Conservation (phyloP, 2,329 filamentous ascomycete genomes). For the Talaromyces marneffei region DNA sequence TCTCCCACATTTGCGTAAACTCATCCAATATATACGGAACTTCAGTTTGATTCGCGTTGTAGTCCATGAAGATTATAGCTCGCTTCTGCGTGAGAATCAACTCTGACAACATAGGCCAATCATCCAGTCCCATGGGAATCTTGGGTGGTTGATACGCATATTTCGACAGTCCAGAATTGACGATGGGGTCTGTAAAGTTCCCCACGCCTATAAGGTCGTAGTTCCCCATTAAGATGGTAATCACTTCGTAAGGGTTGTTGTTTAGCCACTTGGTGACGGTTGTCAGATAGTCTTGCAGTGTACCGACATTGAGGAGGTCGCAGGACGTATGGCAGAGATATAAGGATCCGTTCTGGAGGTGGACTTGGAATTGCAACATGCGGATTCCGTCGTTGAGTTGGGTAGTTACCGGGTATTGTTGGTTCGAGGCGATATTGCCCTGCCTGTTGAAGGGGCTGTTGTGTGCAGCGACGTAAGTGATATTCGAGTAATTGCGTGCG, state of each 20-base stretch:
- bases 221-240: slow-evolving; percentile 82
- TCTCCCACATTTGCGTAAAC: slow-evolving; percentile 87
- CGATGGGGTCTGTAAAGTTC: slow-evolving; percentile 63
- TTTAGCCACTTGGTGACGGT: slow-evolving; percentile 68
- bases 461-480: slow-evolving; percentile 71
- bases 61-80: slow-evolving; percentile 78
- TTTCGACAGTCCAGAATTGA: slow-evolving; percentile 63
- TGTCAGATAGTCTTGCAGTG: slow-evolving; percentile 66
- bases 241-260: slow-evolving; percentile 74
- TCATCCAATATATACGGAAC: slow-evolving; percentile 83
- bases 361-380: slow-evolving; percentile 57
- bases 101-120: slow-evolving; percentile 77
- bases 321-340: slow-evolving; percentile 85
- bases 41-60: slow-evolving; percentile 69
- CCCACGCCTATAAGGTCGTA: slow-evolving; percentile 63
- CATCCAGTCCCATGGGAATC: slow-evolving; percentile 62
- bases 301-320: slow-evolving; percentile 72
- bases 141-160: slow-evolving; percentile 69
- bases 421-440: slow-evolving; percentile 71
- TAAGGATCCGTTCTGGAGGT: slow-evolving; percentile 51
- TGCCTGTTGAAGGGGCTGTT: slow-evolving; percentile 71
- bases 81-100: slow-evolving; percentile 68
- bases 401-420: slow-evolving; percentile 58
- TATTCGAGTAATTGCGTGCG: slow-evolving; percentile 69
- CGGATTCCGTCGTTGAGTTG: slow-evolving; percentile 71